These are phyloP conservation scores for Melastoma malabathricum DNA, from an alignment of 345 rosid genomes.

Conservation along the genomic window DNA sequence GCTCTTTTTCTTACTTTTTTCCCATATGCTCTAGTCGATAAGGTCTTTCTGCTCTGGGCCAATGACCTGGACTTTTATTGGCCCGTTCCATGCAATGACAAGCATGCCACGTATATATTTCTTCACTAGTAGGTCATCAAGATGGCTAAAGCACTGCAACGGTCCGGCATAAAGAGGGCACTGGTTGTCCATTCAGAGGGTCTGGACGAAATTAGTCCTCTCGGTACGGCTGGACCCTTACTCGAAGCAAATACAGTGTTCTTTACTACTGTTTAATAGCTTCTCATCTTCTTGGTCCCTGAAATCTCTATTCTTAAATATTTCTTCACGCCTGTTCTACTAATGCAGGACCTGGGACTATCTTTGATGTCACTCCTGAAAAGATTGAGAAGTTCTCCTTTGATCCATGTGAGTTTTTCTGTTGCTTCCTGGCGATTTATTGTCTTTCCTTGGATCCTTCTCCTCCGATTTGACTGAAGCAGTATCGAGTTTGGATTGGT, in stretches of 20 bases:
- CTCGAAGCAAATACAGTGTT: too few species aligned
- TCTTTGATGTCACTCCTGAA: slow-evolving; percentile 56
- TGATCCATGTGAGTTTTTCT: slow-evolving; percentile 90
- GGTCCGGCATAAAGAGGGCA: slow-evolving; percentile 86
- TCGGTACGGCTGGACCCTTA: too few species aligned
- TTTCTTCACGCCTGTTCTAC: not conserved
- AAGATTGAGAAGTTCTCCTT: slow-evolving; percentile 62
- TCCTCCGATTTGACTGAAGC: too few species aligned
- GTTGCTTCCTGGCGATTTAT: too few species aligned
- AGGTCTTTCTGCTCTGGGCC: too few species aligned
- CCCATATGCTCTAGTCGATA: not conserved
- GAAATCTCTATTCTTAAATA: not conserved
- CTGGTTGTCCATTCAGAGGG: slow-evolving; percentile 93
- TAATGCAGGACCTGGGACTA: slow-evolving; percentile 54
- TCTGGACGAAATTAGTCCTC: slow-evolving; percentile 93
- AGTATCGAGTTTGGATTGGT: too few species aligned
- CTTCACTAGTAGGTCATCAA: slow-evolving; percentile 47
- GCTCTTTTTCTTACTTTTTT: not conserved
- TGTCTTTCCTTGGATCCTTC: too few species aligned
- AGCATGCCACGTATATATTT: not conserved
- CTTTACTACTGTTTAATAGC: not conserved
- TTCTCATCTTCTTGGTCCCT: slow-evolving; percentile 2
- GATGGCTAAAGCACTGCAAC: slow-evolving; percentile 85
- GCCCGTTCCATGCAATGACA: too few species aligned
- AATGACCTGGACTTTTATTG: too few species aligned